These are phyloP conservation scores for Patellifolia procumbens DNA, from an alignment of 179 eudicot genomes.

Conservation along the genomic window DNA sequence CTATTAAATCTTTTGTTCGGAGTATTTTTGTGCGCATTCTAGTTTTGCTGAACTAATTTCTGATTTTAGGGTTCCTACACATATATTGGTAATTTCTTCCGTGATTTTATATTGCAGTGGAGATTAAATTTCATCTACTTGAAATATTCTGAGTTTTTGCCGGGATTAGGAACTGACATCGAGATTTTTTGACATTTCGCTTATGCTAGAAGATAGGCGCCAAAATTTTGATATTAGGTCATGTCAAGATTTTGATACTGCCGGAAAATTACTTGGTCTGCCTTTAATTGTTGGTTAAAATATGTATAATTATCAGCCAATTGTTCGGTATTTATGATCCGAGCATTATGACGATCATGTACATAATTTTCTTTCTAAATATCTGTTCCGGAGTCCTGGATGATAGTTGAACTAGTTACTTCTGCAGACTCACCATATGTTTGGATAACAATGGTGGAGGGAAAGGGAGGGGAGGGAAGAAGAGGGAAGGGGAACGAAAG, in stretches of 20 bases:
- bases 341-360: not conserved
- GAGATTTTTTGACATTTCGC: not conserved
- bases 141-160: not conserved
- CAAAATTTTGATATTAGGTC: not conserved
- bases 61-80: conserved; percentile 22
- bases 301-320: not conserved
- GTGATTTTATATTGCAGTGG: not conserved
- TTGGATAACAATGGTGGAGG: too few species aligned
- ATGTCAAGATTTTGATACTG: not conserved
- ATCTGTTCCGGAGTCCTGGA: too few species aligned
- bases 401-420: not conserved
- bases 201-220: not conserved
- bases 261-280: not conserved
- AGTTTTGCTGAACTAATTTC: not conserved
- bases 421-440: too few species aligned
- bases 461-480: too few species aligned
- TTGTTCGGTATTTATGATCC: not conserved
- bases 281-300: not conserved
- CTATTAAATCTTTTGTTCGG: not conserved
- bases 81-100: not conserved
- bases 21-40: too few species aligned
- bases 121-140: not conserved
- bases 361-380: not conserved
- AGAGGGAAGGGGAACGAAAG: too few species aligned
- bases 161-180: not conserved